phyloP scores from a whole-genome alignment of 208 protist genomes.

The Kentomonas sorsogonicus region DNA sequence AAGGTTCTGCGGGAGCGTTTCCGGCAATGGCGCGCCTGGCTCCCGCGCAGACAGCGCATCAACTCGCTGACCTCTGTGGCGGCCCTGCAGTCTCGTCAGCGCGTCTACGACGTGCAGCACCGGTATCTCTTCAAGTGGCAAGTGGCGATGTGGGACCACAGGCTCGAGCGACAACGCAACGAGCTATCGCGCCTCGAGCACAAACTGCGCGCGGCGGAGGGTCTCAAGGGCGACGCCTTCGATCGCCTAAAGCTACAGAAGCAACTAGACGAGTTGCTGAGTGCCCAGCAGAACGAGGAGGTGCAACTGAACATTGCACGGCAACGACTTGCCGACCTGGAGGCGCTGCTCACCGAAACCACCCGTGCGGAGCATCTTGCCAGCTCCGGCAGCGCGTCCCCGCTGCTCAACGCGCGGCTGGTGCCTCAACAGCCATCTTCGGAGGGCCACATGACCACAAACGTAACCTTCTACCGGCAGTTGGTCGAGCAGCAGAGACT shows the following conservation, averaged over 20 bases:
- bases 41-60: slow-evolving; percentile 17
- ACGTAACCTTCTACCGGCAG: slow-evolving; percentile 30
- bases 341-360: slow-evolving; percentile 9
- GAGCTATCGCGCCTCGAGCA: slow-evolving; percentile 35
- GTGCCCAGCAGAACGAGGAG: slow-evolving; percentile 42
- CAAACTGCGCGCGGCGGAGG: slow-evolving; percentile 43
- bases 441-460: slow-evolving; percentile 24
- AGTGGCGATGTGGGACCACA: slow-evolving; percentile 27
- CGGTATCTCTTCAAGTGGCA: slow-evolving; percentile 43
- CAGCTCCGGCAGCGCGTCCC: neutral
- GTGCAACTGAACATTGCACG: slow-evolving; percentile 22
- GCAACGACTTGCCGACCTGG: slow-evolving; percentile 17
- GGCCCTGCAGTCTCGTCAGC: slow-evolving; percentile 30
- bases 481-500: slow-evolving; percentile 60
- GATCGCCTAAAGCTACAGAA: slow-evolving; percentile 82
- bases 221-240: slow-evolving; percentile 65
- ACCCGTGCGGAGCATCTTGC: neutral
- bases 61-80: slow-evolving; percentile 36
- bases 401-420: slow-evolving; percentile 3
- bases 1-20: slow-evolving; percentile 17
- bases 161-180: slow-evolving; percentile 14
- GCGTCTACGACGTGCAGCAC: slow-evolving; percentile 23
- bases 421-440: neutral
- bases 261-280: slow-evolving; percentile 47
- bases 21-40: slow-evolving; percentile 43